Conservation (phyloP, 148 eudicot species). For the Limonium bicolor region DNA sequence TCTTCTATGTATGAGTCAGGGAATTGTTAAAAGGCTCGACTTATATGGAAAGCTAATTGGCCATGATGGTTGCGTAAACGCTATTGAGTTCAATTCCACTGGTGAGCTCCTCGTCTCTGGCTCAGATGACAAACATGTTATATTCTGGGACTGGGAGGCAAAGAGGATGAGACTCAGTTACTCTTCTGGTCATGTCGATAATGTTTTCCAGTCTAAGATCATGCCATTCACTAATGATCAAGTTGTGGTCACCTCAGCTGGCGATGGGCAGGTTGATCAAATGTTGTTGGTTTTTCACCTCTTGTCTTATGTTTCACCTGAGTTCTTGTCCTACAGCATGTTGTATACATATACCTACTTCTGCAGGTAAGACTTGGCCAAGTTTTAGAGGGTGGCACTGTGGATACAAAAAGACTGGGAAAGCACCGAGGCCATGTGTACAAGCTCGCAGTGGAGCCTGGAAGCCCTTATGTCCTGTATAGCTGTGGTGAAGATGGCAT, state of each 20-base stretch:
- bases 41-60: constrained; percentile 49
- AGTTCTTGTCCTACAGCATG: neutral
- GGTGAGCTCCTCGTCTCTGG: constrained; percentile 70
- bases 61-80: constrained; percentile 68
- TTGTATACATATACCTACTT: constrained; percentile 1
- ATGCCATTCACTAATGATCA: constrained; percentile 74
- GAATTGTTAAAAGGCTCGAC: constrained; percentile 40
- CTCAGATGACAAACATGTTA: constrained; percentile 63
- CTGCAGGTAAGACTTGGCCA: constrained; percentile 62
- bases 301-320: neutral
- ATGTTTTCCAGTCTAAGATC: constrained; percentile 56
- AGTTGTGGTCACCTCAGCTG: constrained; percentile 47
- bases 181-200: constrained; percentile 57
- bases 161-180: constrained; percentile 26
- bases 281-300: neutral
- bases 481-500: constrained; percentile 77
- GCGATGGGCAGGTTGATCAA: constrained; percentile 60
- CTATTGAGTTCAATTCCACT: constrained; percentile 47
- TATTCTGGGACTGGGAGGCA: constrained; percentile 60
- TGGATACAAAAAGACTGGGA: constrained; percentile 44
- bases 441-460: constrained; percentile 70
- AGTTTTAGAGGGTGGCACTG: constrained; percentile 35
- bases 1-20: constrained; percentile 29
- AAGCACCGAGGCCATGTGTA: constrained; percentile 60
- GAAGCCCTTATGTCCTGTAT: constrained; percentile 57